Evolutionary conservation across 169 alveolate genomes (phyloP).

Genomic region (Eimeria necatrix): DNA sequence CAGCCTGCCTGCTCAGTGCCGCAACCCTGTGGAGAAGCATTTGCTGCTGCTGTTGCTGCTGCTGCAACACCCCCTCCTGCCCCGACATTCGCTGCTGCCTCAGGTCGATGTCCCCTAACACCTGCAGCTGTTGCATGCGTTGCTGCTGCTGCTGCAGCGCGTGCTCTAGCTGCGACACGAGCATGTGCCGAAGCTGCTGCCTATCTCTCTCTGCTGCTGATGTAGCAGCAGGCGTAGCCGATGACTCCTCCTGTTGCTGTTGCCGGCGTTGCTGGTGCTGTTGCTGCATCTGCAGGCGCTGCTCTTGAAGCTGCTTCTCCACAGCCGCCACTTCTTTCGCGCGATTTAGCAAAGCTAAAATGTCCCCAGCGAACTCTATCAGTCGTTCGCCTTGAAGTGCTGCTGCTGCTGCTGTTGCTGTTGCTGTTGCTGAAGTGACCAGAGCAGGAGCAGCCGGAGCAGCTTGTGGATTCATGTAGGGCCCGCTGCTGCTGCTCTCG

Average conservation of each 20-base stretch:
- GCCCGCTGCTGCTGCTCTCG: neutral
- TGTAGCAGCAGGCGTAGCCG: neutral
- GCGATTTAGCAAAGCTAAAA: neutral
- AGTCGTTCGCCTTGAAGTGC: conserved; percentile 25
- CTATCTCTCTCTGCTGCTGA: conserved; percentile 29
- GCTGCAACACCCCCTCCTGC: conserved; percentile 10
- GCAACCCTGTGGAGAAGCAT: conserved; percentile 47
- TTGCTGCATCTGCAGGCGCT: conserved; percentile 51
- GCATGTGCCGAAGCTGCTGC: conserved; percentile 36
- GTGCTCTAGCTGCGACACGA: conserved; percentile 36
- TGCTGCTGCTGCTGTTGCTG: conserved; percentile 48
- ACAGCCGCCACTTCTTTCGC: conserved; percentile 54
- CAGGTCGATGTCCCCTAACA: neutral
- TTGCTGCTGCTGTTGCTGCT: conserved; percentile 35
- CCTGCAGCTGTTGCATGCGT: conserved; percentile 71
- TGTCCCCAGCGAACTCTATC: conserved; percentile 39
- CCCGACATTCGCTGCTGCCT: neutral
- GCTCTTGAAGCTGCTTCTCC: conserved; percentile 68
- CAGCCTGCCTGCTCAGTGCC: conserved; percentile 64
- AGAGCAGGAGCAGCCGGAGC: conserved; percentile 21
- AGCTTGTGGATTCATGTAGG: neutral
- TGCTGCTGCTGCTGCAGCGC: conserved; percentile 74
- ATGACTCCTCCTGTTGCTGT: conserved; percentile 26
- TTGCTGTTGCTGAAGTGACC: neutral
- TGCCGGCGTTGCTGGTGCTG: conserved; percentile 26